Evolutionary conservation across 1,139 yeast species (phyloP), one percentile per base, ranked within the genome.

Genomic region (Taphrina communis): DNA sequence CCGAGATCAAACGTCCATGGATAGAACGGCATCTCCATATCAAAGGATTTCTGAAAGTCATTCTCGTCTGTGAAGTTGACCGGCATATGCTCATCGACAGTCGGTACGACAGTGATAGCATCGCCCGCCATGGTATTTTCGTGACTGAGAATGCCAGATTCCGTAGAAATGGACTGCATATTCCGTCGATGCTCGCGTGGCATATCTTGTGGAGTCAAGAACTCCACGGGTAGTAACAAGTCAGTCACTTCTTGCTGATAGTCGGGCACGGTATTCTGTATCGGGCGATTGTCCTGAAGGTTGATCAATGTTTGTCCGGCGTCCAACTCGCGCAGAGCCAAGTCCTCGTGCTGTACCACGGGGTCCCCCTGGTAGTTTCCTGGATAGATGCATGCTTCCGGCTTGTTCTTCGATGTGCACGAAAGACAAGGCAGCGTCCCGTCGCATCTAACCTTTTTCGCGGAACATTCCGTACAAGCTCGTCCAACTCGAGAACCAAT

Each of bases 361-460:
- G 51, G 11, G 11, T 46, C 6, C 14, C 6, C 11, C 11, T 46
- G 11, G 25, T 51, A 14, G 8, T 14, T 19, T 1, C 39, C 56
- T 2, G 56, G 56, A 51, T 51, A 25, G 11, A 31, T 25, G 17
- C 39, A 51, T 31, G 21, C 21, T 21, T 21, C 36, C 6, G n/a
- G 8, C 21, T 51, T 51, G n/a, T 21, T 19, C 21, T 51, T 46
- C 51, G 51, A 46, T 9, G 21, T 11, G n/a, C 56, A 51, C 3
- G 38, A 2, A 3, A 31, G 41, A 7, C 56, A 51, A 25, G 56
- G 56, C 38, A 51, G 14, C 11, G n/a, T 31, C n/a, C 56, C 56
- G 8, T 51, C 56, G 21, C 56, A 51, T 6, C 56, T 25, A 3
- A 51, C 56, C 38, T 51, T 51, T 35, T 21, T 51, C n/a, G 56